phyloP scores from a whole-genome alignment of 1,139 yeast genomes.

The Geotrichum aggregatum region DNA sequence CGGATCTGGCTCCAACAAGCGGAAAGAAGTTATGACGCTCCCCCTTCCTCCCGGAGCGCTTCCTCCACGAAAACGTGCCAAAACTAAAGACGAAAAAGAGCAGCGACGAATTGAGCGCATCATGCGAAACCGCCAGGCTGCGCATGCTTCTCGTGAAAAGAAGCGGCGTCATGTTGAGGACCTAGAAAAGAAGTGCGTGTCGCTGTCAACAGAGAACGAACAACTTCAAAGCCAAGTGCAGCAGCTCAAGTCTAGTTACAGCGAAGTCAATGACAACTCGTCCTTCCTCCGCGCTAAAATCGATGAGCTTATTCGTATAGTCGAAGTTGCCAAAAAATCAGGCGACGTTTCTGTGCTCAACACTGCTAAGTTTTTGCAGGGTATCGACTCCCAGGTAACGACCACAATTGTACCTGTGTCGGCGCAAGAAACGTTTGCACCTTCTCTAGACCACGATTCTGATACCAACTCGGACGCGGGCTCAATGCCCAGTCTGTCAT shows the following conservation, averaged over 20 bases:
- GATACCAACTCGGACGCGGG: slow-evolving; percentile 20
- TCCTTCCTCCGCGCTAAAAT: slow-evolving; percentile 30
- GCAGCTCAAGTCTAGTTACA: slow-evolving; percentile 26
- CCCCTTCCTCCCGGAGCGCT: slow-evolving; percentile 47
- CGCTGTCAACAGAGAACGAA: slow-evolving; percentile 33
- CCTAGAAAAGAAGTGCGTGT: slow-evolving; percentile 52
- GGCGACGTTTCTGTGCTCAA: slow-evolving; percentile 30
- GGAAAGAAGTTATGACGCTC: slow-evolving; percentile 33
- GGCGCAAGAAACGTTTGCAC: slow-evolving; percentile 5
- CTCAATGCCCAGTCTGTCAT: slow-evolving; percentile 29
- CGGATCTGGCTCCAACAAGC: slow-evolving; percentile 27
- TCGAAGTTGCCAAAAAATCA: slow-evolving; percentile 33
- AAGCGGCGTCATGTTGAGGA: slow-evolving; percentile 88
- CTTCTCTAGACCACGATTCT: slow-evolving; percentile 16
- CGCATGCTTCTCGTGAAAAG: slow-evolving; percentile 95
- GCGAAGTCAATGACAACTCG: slow-evolving; percentile 28
- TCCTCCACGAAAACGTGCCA: slow-evolving; percentile 95
- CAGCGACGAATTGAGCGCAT: slow-evolving; percentile 92
- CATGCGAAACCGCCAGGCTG: slow-evolving; percentile 90
- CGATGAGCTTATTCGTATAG: slow-evolving; percentile 31
- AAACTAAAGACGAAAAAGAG: slow-evolving; percentile 94
- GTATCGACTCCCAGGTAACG: slow-evolving; percentile 4
- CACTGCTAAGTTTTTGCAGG: slow-evolving; percentile 19
- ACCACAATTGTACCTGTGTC: slow-evolving; percentile 6
- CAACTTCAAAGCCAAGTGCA: slow-evolving; percentile 29